Evolutionary conservation across 306 rosid species (phyloP), one percentile per base, ranked within the genome.

Genomic region (Boehmeria nivea): DNA sequence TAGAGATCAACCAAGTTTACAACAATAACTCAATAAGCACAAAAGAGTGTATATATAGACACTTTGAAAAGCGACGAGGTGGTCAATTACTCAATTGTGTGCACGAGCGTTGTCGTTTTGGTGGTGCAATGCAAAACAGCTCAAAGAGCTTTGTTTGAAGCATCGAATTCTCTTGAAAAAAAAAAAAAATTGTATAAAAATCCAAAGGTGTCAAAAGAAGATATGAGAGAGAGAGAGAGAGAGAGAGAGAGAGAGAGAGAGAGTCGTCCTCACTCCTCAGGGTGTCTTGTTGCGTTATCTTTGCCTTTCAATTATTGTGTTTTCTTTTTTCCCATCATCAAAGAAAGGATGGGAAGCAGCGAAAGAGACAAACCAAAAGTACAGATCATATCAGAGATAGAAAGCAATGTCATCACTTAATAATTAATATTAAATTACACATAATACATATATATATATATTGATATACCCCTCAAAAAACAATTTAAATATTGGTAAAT

Each of bases 331-430:
- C n/a, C n/a, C n/a, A n/a, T n/a, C n/a, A n/a, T n/a, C n/a, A n/a
- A n/a, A 27, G 43, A 51, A 42, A 60, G 56, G 10, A 12, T 39
- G 68, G 56, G 10, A 12, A 47, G 68, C 23, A 19, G 17, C 33
- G 57, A 65, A 68, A 57, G 60, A 63, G 80, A 83, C 80, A 71
- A 69, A 69, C 52, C 33, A 60, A 72, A 78, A 62, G 82, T 77
- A 83, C 86, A 76, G 31, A 62, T 26, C 36, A 18, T 24, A 54
- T n/a, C n/a, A n/a, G n/a, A n/a, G n/a, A n/a, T n/a, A n/a, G n/a
- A n/a, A n/a, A n/a, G n/a, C n/a, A n/a, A n/a, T n/a, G n/a, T n/a
- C n/a, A n/a, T n/a, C n/a, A n/a, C n/a, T n/a, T n/a, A n/a, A n/a
- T n/a, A n/a, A n/a, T n/a, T n/a, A n/a, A n/a, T n/a, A n/a, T n/a